These are phyloP conservation scores for Lithospermum erythrorhizon DNA, from an alignment of 257 asterid genomes.

Conservation along the genomic window DNA sequence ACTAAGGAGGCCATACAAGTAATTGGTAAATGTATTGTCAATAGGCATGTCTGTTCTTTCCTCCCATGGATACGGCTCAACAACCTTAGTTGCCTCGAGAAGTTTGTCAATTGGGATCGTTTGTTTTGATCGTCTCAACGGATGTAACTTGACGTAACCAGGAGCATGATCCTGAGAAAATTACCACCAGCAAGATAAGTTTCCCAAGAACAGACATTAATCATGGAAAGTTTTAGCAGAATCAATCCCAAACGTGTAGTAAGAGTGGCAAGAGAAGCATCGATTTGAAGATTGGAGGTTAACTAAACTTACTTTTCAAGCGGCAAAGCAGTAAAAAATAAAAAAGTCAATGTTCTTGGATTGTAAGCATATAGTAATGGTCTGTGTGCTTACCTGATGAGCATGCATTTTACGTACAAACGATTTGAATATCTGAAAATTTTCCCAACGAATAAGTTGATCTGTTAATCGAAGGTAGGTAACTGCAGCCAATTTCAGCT, in stretches of 20 bases:
- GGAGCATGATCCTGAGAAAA: slow-evolving; percentile 32
- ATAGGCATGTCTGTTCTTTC: slow-evolving; percentile 44
- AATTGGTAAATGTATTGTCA: slow-evolving; percentile 20
- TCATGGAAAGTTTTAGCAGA: not conserved
- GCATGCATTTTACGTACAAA: slow-evolving; percentile 35
- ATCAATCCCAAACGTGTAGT: not conserved
- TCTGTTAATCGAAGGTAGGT: slow-evolving; percentile 33
- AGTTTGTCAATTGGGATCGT: slow-evolving; percentile 37
- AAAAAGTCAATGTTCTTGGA: not conserved
- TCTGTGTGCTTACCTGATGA: slow-evolving; percentile 18
- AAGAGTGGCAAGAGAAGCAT: no score
- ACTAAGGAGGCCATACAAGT: slow-evolving; percentile 8
- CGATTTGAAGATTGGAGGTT: no score
- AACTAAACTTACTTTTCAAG: not conserved
- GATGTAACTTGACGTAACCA: slow-evolving; percentile 23
- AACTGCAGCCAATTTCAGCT: slow-evolving; percentile 22
- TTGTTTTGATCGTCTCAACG: slow-evolving; percentile 38
- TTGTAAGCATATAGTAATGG: not conserved
- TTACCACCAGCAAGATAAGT: not conserved
- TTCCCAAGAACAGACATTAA: not conserved
- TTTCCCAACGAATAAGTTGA: slow-evolving; percentile 13
- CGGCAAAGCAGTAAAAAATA: not conserved
- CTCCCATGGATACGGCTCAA: slow-evolving; percentile 45
- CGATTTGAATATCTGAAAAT: slow-evolving; percentile 18
- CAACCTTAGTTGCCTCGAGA: slow-evolving; percentile 52